Evolutionary conservation across 805 yeast species (phyloP), one percentile per base, ranked within the genome.

Genomic region (Nakazawaea anatomiae): DNA sequence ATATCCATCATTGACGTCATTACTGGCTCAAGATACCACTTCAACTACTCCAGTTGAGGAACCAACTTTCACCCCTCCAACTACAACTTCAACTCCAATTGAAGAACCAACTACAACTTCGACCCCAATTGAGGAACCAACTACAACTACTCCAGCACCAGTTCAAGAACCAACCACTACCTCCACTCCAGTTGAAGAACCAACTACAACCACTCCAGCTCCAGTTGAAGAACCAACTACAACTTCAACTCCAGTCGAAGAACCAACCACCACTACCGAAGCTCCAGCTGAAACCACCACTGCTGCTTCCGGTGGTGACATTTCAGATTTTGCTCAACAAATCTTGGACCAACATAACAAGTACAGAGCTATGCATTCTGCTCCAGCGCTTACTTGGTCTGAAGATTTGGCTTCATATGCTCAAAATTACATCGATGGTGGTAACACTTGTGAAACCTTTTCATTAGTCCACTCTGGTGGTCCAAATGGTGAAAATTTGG

Each of bases 401-500:
- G 58, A 66, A 6, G 68, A 67, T 0, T 64, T 83, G 18, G 82
- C 80, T 45, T 52, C 61, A 5, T 76, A 76, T 57, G 92, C 95
- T 48, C 76, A 70, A 60, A 57, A 63, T 43, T 82, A 76, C 59
- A 87, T 89, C 27, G 72, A 71, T 44, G 53, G 62, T 14, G 83
- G 83, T 65, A 68, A 73, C 40, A 86, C 89, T 64, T 69, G 73
- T 57, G 82, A 83, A 27, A 64, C 66, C 14, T 30, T 32, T 32
- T 5, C 42, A 4, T 69, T 88, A 53, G 68, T 69, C 25, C 96
- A 87, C 66, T 83, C 91, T 1, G 72, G 75, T 39, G 83, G 85
- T 11, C 76, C 76, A 14, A 83, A 81, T 64, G 96, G 96, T 51
- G 95, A 87, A 64, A 87, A 87, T 69, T 72, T 87, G 52, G 95